A percentile compares a stretch with the other conserved stretches of the same genome.
Evolutionary conservation across 192 early-diverging fungal genomes (phyloP).

Genomic region (Entomortierella beljakovae): DNA sequence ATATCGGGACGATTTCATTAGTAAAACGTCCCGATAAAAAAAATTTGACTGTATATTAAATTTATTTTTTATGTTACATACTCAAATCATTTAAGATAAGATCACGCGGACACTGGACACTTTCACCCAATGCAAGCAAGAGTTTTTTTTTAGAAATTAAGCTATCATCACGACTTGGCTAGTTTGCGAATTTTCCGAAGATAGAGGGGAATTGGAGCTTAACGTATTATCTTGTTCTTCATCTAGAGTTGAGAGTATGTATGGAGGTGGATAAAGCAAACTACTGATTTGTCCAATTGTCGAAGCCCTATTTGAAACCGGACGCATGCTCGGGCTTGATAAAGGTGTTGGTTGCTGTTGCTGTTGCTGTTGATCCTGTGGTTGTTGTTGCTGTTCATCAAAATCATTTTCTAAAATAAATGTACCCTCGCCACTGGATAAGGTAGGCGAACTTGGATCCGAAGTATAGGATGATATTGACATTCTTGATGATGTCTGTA

Average conservation of each 20-base stretch:
- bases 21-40: too few relatives aligned
- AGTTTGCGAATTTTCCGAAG: too few relatives aligned
- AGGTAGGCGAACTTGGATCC: background rate
- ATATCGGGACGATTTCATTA: too few relatives aligned
- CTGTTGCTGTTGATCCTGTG: background rate
- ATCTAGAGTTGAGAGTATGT: background rate
- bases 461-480: background rate
- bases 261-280: background rate
- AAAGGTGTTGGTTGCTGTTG: too few relatives aligned
- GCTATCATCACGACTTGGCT: too few relatives aligned
- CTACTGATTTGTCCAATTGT: background rate
- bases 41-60: too few relatives aligned
- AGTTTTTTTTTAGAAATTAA: too few relatives aligned
- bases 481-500: conserved; percentile 2
- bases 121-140: too few relatives aligned
- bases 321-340: background rate
- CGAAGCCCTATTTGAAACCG: conserved; percentile 3
- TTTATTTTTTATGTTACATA: too few relatives aligned
- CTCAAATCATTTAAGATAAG: too few relatives aligned
- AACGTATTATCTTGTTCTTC: background rate
- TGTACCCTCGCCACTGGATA: background rate
- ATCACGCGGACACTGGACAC: too few relatives aligned
- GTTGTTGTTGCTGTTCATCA: background rate
- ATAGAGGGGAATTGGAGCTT: too few relatives aligned
- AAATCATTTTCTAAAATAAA: background rate